Base-by-base conservation (phyloP, 768 basidiomycete genomes). In the Boletus patriciae region DNA sequence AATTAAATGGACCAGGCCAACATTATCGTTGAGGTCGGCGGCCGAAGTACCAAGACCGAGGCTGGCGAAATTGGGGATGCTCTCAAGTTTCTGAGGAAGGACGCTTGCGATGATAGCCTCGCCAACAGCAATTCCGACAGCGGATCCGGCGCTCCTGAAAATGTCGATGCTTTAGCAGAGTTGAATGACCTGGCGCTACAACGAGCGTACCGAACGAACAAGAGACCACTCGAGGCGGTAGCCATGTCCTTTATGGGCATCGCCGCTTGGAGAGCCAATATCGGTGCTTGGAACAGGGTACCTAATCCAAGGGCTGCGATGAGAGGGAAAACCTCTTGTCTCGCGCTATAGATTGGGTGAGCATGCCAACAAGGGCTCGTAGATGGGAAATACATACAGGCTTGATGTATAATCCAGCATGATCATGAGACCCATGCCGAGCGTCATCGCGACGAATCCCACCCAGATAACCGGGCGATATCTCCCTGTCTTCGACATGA, bases 211-310 rank as follows among this genome's bases (percentile, higher is more conserved):
- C 87, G 80, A 61, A 93, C 74, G 65, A 94, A 86, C 19, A 82
- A 81, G 65, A 87, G 88, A 0, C 84, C 83, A 1, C 81, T 76
- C 0, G 91, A 90, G 50, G 83, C 84, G 2, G 91, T 91, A 3
- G 91, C 89, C 89, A 93, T 90, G 60, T 93, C 90, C 62, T 84
- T 86, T n/a, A 90, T 65, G 0, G 92, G 92, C 91, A 94, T 94
- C 1, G 91, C 86, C 1, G 90, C 89, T 72, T 94, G 92, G 15
- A 94, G 71, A 12, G 79, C 88, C 49, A 92, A 83, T 10, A 91
- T 70, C 0, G 89, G 90, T 3, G 74, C 66, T 75, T 85, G 83
- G 77, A 88, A 88, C 47, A 92, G 67, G 60, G 77, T 79, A 1
- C 89, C 89, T 13, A 83, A 64, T 1, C 89, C 90, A 5, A 85